Base-by-base conservation (phyloP, 2,329 filamentous ascomycete genomes). In the Cordyceps pruinosa region DNA sequence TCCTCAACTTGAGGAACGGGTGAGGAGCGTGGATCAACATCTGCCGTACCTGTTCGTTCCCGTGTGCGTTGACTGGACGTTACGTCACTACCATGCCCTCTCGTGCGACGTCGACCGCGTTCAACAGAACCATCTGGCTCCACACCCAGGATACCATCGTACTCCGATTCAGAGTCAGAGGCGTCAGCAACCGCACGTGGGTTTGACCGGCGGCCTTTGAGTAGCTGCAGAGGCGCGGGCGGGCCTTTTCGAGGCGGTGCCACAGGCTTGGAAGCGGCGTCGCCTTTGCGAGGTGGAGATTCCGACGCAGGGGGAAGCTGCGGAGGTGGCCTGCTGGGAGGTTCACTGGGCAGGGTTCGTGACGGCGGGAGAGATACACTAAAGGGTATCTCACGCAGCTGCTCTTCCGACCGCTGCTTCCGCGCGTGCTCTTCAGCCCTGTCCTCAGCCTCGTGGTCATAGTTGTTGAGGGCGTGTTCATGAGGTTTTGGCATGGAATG, bases 161-260 rank as follows among this genome's bases (percentile, higher is more conserved):
- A 94, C 61, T 96, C 91, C 0, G 89, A 92, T 59, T 90, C 89
- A 0, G 86, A 86, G 35, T 84, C 81, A 2, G 82, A 79, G 13
- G 86, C 84, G n/a, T 86, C 83, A 8, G 15, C 41, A 17, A 41
- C 21, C 4, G 62, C 58, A 1, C 64, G 59, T 17, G 63, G 56
- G 12, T 63, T 61, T 9, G 66, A 41, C 13, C 56, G 62, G 30
- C 64, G 61, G 21, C 66, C 64, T 23, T 70, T 64, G 23, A 65
- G 64, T 25, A 97, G 77, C 66, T 92, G 86, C 55, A 97, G 72
- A 2, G 93, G 92, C 13, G 90, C 89, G 47, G 93, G 93, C 3
- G 92, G 91, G 6, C 87, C 83, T 70, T 96, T 97, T 59, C 92
- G 83, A 17, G 80, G 77, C 58, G 84, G 85, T 3, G 48, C 26